phyloP scores from a whole-genome alignment of 2,329 filamentous ascomycete species.

The Xylaria digitata region DNA sequence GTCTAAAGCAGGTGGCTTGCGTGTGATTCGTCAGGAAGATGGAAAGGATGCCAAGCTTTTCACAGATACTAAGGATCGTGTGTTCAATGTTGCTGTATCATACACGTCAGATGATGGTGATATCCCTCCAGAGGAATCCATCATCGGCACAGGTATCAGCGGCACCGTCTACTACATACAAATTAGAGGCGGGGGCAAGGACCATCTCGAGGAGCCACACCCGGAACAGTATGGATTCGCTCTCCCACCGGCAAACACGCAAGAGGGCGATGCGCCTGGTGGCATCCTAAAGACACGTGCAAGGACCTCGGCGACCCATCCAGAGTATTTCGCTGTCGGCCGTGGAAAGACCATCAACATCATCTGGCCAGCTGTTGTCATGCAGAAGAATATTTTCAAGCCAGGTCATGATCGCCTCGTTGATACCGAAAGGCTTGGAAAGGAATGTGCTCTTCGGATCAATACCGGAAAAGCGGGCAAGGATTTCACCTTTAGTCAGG shows the following conservation, averaged over 20 bases:
- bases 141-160: constrained; percentile 92
- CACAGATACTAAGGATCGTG: constrained; percentile 88
- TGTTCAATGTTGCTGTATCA: constrained; percentile 92
- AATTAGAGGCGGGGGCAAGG: constrained; percentile 79
- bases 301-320: constrained; percentile 86
- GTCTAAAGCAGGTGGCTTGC: constrained; percentile 90
- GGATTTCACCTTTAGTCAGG: constrained; percentile 97
- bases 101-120: constrained; percentile 69
- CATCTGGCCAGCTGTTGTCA: constrained; percentile 75
- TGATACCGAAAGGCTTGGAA: constrained; percentile 87
- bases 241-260: constrained; percentile 84
- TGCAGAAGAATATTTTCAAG: constrained; percentile 72
- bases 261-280: constrained; percentile 90
- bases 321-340: constrained; percentile 94
- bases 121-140: constrained; percentile 75
- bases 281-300: constrained; percentile 96
- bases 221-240: constrained; percentile 88
- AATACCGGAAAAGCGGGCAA: constrained; percentile 98
- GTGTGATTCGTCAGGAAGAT: constrained; percentile 93
- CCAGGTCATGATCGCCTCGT: constrained; percentile 75
- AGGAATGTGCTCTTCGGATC: constrained; percentile 90
- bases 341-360: constrained; percentile 97
- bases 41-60: constrained; percentile 93
- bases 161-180: constrained; percentile 97
- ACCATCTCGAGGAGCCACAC: constrained; percentile 80